Evolutionary conservation across 768 basidiomycete species (phyloP), one percentile per base, ranked within the genome.

Genomic region (Suillus occidentalis): DNA sequence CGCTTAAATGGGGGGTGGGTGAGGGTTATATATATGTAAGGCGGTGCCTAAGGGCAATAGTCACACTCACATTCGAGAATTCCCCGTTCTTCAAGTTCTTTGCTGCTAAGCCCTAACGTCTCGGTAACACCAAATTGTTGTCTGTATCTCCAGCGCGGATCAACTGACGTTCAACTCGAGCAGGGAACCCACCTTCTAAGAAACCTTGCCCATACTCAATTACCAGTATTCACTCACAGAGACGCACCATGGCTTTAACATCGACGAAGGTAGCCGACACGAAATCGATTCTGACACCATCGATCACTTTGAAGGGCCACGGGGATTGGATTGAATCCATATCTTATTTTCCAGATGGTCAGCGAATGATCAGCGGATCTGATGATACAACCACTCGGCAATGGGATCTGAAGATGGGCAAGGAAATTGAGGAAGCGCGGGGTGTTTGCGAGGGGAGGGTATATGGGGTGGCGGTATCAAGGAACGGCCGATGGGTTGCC

Each of bases 271-370:
- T 14, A 28, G 49, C 22, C 25, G 2, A 7, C 3, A 16, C 13
- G 7, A 50, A 14, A 16, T 25, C 14, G 49, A 28, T 16, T 50
- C 25, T 50, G 25, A 25, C 2, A 0, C 49, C 49, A 10, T 3
- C 6, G 14, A 14, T 13, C 2, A 22, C 47, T 49, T 49, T 49
- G 2, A 22, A 22, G 22, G 47, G 47, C 12, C 45, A 47, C 2
- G 6, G 6, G 22, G 3, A 13, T 2, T 0, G 0, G 4, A 3
- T 45, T 45, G 0, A 1, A 4, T 45, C 43, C 20, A 10, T 45
- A 10, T 4, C 43, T 20, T 45, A 45, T 18, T 43, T 43, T 43
- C 42, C 42, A 9, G 42, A 43, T 2, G 42, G 42, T 4, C 42
- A 9, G 8, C 42, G 42, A 43, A 43, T 43, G 18, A 20, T 43